Conservation (phyloP, 1,139 yeast species). For the Lodderomyces parapsilosis region DNA sequence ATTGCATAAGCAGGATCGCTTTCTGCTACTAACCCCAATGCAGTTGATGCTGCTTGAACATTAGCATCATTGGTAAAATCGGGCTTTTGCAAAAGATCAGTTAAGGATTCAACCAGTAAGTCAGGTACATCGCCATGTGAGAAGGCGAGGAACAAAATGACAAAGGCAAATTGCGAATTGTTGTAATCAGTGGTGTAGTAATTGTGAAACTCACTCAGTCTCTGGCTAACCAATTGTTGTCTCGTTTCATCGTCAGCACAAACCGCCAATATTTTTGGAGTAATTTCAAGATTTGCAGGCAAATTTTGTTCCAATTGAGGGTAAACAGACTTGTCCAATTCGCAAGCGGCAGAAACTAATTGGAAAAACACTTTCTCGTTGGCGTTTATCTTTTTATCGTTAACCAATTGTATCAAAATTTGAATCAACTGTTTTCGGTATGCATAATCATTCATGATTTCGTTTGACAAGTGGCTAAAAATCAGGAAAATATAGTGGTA, state of each 20-base stretch:
- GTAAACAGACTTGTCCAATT: constrained; percentile 9
- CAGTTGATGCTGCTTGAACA: constrained; percentile 48
- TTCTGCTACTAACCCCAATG: constrained; percentile 47
- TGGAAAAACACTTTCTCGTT: constrained; percentile 15
- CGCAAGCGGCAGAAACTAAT: constrained; percentile 10
- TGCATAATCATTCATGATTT: constrained; percentile 4
- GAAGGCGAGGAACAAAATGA: constrained; percentile 46
- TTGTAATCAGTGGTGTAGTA: constrained; percentile 20
- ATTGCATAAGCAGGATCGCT: constrained; percentile 8
- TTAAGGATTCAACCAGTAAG: constrained; percentile 10
- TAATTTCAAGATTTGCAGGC: constrained; percentile 21
- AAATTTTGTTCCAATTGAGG: constrained; percentile 13
- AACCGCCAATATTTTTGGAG: constrained; percentile 42
- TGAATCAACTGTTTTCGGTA: constrained; percentile 7
- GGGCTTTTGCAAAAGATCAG: constrained; percentile 10
- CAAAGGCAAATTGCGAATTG: constrained; percentile 23
- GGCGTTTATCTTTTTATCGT: constrained; percentile 12
- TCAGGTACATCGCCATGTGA: constrained; percentile 20
- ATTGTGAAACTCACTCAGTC: constrained; percentile 30
- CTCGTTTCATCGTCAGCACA: constrained; percentile 34
- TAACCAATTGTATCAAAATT: constrained; percentile 14
- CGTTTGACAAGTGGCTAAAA: constrained; percentile 9
- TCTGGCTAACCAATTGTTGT: constrained; percentile 24
- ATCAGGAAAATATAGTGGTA: constrained; percentile 14
- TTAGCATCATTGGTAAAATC: constrained; percentile 33